Conservation (phyloP, 2,329 filamentous ascomycete genomes). For the Beauveria sp. region DNA sequence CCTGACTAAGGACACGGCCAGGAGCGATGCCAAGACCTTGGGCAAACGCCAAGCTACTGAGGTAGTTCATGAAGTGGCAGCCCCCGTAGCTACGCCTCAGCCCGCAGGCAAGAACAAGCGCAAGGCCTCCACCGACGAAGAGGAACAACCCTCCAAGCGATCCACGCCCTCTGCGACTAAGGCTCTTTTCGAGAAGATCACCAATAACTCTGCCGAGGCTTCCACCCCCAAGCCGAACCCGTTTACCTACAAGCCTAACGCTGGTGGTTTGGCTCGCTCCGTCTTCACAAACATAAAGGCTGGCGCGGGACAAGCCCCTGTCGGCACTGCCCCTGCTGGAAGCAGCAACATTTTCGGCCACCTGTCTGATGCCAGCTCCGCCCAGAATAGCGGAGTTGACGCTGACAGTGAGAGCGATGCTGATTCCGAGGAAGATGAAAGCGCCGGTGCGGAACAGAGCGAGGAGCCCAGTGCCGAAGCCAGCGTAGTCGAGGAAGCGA, state of each 20-base stretch:
- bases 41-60: constrained; percentile 44
- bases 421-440: constrained; percentile 35
- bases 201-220: constrained; percentile 36
- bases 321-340: constrained; percentile 15
- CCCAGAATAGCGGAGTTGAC: constrained; percentile 45
- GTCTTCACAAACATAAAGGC: constrained; percentile 35
- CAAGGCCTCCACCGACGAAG: constrained; percentile 41
- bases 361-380: constrained; percentile 48
- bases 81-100: constrained; percentile 19
- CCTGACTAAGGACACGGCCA: constrained; percentile 29
- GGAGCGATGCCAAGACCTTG: constrained; percentile 27
- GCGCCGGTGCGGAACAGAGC: constrained; percentile 35
- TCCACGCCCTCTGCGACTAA: constrained; percentile 47
- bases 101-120: constrained; percentile 43
- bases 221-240: constrained; percentile 25
- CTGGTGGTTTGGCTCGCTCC: constrained; percentile 33
- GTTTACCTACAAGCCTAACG: constrained; percentile 29
- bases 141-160: constrained; percentile 41
- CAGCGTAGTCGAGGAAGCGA: constrained; percentile 35
- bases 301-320: constrained; percentile 14
- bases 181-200: constrained; percentile 49
- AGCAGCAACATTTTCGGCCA: constrained; percentile 51
- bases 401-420: constrained; percentile 40
- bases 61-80: constrained; percentile 29
- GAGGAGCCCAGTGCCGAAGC: constrained; percentile 36